Evolutionary conservation across 495 filamentous ascomycete genomes (phyloP), one percentile per base, ranked within the genome.

Genomic region (Rusavskia elegans): DNA sequence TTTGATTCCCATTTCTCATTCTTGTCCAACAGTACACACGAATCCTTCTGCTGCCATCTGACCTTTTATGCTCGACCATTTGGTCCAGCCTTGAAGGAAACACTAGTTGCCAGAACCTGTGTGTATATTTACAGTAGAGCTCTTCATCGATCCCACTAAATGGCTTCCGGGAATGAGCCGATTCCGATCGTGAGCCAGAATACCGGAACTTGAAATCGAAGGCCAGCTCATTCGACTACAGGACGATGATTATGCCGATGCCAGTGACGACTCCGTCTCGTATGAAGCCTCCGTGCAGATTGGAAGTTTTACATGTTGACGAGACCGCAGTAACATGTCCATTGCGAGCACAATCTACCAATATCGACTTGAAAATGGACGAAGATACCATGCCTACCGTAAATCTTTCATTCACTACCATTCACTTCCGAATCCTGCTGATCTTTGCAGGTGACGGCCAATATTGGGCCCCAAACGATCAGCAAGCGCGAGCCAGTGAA

Each of bases 381-480:
- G 66, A 38, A 57, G 59, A 52, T 68, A 68, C 36, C 65, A 69
- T 55, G 58, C 67, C 16, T 69, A 67, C 51, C 64, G 66, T 56
- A 57, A 52, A 45, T 55, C 57, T 29, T 29, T 13, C 5, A 11
- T 56, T 54, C 11, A 59, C 58, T 53, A 57, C 53, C 56, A 38
- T 23, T 23, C 17, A 8, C 3, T 36, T n/a, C 6, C 44, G 10
- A 50, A 35, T 35, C 3, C 10, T 45, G 21, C 45, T 53, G 41
- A 66, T 29, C 13, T 2, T 39, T 13, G 25, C 7, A 64, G 62
- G 60, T n/a, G 60, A 61, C 49, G 61, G 61, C 2, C 39, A 50
- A n/a, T 63, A 63, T 49, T 63, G 64, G 63, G 57, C 59, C 17
- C 67, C 66, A 6, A 68, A 70, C 49, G 67, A 70, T 38, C 61